These are phyloP conservation scores for Angomonas deanei DNA, from an alignment of 208 protist genomes.

Conservation along the genomic window DNA sequence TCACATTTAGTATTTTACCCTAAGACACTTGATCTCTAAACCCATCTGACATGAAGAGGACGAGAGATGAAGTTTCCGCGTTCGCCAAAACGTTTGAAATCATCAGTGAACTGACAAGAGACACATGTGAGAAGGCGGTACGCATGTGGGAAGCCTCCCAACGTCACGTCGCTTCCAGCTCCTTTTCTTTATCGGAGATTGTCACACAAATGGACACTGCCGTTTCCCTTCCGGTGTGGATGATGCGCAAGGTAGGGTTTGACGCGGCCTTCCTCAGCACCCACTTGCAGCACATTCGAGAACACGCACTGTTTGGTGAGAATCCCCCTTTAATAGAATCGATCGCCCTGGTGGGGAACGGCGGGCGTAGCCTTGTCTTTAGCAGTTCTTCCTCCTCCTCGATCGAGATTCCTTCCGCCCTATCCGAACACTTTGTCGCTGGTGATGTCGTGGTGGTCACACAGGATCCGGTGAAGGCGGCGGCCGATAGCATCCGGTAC, in stretches of 20 bases:
- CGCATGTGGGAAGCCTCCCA: background rate
- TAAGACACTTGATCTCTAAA: background rate
- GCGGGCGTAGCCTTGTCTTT: background rate
- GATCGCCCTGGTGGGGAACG: background rate
- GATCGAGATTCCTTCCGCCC: background rate
- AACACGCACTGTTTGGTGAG: too few relatives aligned
- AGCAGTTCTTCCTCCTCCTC: background rate
- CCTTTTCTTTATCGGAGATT: background rate
- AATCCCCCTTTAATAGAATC: background rate
- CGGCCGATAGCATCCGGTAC: slow-evolving; percentile 12
- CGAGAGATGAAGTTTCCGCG: slow-evolving; percentile 15
- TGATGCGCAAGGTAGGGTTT: background rate
- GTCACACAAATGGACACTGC: background rate
- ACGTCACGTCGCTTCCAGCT: background rate
- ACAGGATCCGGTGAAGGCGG: background rate
- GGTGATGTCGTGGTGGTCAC: slow-evolving; percentile 42
- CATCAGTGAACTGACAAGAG: slow-evolving; percentile 17
- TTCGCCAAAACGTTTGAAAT: slow-evolving; percentile 18
- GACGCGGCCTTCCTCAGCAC: background rate
- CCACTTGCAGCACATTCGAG: too few relatives aligned
- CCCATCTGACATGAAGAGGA: slow-evolving; percentile 35
- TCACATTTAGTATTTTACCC: background rate
- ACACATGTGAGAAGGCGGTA: background rate
- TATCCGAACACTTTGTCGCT: slow-evolving; percentile 9
- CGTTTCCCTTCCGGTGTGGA: background rate